Conservation (phyloP, 2,329 filamentous ascomycete genomes). For the Pseudopyricularia javanii region DNA sequence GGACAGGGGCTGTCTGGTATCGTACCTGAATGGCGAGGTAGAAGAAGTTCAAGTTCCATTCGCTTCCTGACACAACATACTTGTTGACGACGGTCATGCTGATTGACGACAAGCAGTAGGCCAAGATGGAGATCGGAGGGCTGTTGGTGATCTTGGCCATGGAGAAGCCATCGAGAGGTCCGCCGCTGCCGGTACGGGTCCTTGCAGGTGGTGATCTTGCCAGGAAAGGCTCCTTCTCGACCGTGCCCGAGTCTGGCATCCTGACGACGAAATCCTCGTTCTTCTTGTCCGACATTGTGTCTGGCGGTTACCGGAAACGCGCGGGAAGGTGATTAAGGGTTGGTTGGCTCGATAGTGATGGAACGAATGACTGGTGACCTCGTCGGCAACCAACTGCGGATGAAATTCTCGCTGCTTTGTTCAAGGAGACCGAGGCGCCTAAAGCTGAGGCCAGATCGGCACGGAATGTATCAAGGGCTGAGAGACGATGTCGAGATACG, state of each 20-base stretch:
- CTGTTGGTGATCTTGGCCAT: conserved; percentile 54
- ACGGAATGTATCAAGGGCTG: not conserved
- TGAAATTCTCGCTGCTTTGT: not conserved
- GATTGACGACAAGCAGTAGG: conserved; percentile 94
- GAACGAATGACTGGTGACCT: not conserved
- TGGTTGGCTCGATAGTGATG: not conserved
- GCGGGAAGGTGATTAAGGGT: not conserved
- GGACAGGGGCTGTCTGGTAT: conserved; percentile 1
- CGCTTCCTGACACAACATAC: conserved; percentile 81
- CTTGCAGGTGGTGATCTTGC: conserved; percentile 23
- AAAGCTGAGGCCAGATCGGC: not conserved
- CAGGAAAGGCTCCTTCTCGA: conserved; percentile 40
- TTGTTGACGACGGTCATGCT: conserved; percentile 99
- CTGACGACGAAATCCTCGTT: conserved; percentile 69
- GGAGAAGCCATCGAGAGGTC: conserved; percentile 12
- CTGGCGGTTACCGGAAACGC: not conserved
- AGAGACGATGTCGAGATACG: not conserved
- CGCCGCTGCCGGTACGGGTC: conserved; percentile 14
- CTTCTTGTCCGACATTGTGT: conserved; percentile 72
- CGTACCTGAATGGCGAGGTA: conserved; percentile 84
- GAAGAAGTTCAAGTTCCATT: conserved; percentile 96
- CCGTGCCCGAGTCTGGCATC: conserved; percentile 48
- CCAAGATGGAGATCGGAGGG: conserved; percentile 67
- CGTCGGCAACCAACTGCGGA: not conserved
- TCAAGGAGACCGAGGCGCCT: not conserved